Evolutionary conservation across 1,284 basidiomycete species (phyloP), one percentile per base, ranked within the genome.

Genomic region (Cystobasidiaceae sp.): DNA sequence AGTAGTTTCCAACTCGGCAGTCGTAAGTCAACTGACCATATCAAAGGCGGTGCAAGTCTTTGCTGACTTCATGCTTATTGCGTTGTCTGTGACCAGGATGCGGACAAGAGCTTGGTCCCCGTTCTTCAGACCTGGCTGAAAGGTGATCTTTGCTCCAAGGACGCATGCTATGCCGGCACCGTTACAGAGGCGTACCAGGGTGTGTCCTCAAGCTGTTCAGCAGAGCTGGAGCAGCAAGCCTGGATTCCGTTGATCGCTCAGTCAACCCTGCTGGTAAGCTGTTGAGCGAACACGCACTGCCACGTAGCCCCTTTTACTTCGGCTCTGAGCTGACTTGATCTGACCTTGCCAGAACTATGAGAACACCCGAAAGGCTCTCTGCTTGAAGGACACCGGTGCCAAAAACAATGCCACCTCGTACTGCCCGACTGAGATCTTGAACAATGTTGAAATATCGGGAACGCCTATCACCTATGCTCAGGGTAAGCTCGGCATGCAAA

Each of bases 1-100:
- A 25, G 41, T 56, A 2, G 61, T 64, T 7, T 56, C 61, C 30
- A 56, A 64, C 9, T 56, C 61, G 25, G 61, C 61, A 15, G 61
- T 64, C 5, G 61, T 64, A 39, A 49, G 60, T 52, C 27, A 28
- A 5, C 4, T 33, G 21, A 19, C 17, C 2, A 13, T 11, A 32
- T 11, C 28, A 8, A 8, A 9, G 13, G 19, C 28, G 11, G 43
- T 27, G 34, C 25, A 39, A 5, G 27, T 19, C 11, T 25, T 60
- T 15, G 57, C 25, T 32, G 17, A 28, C 30, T 13, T n/a, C 7
- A 34, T 13, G 30, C 55, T 43, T 27, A 57, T 57, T 19, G 6
- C 25, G 21, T 48, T 7, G 44, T 37, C 19, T 15, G 4, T 11
- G n/a, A 48, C 8, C 30, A 50, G 49, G 61, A 64, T 27, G 52